phyloP scores from a whole-genome alignment of 495 filamentous ascomycete genomes.

The Letharia lupina region DNA sequence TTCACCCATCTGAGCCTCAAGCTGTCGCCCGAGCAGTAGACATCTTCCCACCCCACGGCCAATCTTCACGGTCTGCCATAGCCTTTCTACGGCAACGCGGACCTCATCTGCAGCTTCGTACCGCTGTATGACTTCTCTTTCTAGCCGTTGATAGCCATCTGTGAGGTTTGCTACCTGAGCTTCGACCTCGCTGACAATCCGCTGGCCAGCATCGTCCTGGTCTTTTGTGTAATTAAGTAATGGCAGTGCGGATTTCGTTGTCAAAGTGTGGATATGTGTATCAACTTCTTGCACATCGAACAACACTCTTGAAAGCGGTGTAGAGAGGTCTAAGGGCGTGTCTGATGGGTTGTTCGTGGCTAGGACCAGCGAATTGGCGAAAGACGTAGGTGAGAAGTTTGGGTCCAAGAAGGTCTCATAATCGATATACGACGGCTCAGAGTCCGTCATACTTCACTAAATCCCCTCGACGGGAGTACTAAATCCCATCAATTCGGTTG shows the following conservation, averaged over 20 bases:
- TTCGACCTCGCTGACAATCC: slow-evolving; percentile 63
- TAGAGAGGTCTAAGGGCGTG: slow-evolving; percentile 83
- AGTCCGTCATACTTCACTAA: slow-evolving; percentile 25
- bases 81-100: slow-evolving; percentile 57
- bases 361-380: slow-evolving; percentile 82
- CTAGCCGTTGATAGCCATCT: slow-evolving; percentile 71
- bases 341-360: slow-evolving; percentile 88
- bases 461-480: background rate
- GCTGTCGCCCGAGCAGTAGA: slow-evolving; percentile 71
- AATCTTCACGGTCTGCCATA: slow-evolving; percentile 71
- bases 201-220: slow-evolving; percentile 58
- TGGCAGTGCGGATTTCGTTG: slow-evolving; percentile 73
- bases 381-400: slow-evolving; percentile 65
- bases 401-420: slow-evolving; percentile 88
- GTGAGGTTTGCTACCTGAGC: slow-evolving; percentile 69
- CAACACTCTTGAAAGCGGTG: slow-evolving; percentile 83
- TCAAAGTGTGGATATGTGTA: slow-evolving; percentile 85
- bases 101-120: slow-evolving; percentile 76
- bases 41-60: slow-evolving; percentile 67
- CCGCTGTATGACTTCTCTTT: slow-evolving; percentile 73
- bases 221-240: slow-evolving; percentile 70
- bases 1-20: slow-evolving; percentile 72
- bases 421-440: slow-evolving; percentile 85
- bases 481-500: background rate
- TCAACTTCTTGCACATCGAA: slow-evolving; percentile 98